Base-by-base conservation (phyloP, 768 basidiomycete genomes). In the Boletus barrowsii region DNA sequence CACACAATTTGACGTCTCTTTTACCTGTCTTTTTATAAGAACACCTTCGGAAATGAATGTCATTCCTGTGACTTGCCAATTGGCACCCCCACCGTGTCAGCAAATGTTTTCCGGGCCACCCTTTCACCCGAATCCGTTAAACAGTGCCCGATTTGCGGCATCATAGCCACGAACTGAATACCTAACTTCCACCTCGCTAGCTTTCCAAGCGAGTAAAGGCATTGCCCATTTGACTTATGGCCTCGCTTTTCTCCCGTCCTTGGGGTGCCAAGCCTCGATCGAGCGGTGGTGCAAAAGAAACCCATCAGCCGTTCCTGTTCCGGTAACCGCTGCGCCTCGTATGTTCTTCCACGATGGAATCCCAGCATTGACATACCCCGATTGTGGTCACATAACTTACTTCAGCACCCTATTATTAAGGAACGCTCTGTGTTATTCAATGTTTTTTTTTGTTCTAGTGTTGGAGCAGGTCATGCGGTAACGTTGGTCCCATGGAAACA, bases 1-100 rank as follows among this genome's bases (percentile, higher is more conserved):
- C 59, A 52, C 53, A 47, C 62, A 47, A 17, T 58, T 30, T 17
- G 43, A 56, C 8, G 29, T 45, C 33, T 47, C 55, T 37, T 45
- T 59, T 43, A 53, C 58, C 57, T 51, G 40, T 55, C 62, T 60
- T 70, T 65, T 69, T 70, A 71, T 69, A 68, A 53, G 50, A 46
- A 35, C 50, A 10, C 33, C 55, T 53, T 68, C 69, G 69, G 69
- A 71, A 72, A 71, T 71, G 69, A 71, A 71, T 17, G 47, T 60
- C 66, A 68, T 64, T 64, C 55, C 67, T 67, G 69, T 72, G 67
- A 63, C 62, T 53, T 53, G 18, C 47, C 20, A 46, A 53, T 51
- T 53, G 36, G 44, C 54, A 55, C 43, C 26, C 32, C 51, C 54
- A 62, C 65, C 51, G 52, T 53, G 47, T 62, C 57, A 56, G 49